A percentile compares a stretch with the other conserved stretches of the same genome.
Conservation (phyloP, 1,284 basidiomycete genomes). For the Naganishia cerealis region DNA sequence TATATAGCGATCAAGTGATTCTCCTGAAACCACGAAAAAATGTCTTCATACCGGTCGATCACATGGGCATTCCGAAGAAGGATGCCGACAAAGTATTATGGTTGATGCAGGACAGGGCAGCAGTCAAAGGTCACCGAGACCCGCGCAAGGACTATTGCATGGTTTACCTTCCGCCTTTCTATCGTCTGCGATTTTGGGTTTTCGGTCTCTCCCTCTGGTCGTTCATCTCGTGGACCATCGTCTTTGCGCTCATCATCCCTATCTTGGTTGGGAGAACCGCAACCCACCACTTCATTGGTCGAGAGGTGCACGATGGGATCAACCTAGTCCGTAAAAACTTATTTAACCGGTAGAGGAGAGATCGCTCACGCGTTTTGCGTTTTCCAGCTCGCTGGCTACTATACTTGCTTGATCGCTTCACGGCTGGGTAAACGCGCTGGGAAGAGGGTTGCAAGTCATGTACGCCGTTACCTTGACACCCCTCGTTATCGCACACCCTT, state of each 20-base stretch:
- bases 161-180: conserved; percentile 35
- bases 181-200: conserved; percentile 32
- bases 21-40: conserved; percentile 33
- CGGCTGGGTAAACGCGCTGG: conserved; percentile 21
- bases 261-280: conserved; percentile 29
- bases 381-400: conserved; percentile 17
- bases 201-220: conserved; percentile 33
- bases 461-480: conserved; percentile 18
- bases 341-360: not conserved
- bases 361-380: not conserved
- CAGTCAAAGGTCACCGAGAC: conserved; percentile 22
- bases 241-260: conserved; percentile 22
- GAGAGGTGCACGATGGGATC: conserved; percentile 32
- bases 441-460: conserved; percentile 19
- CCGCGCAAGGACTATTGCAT: conserved; percentile 31
- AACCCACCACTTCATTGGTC: conserved; percentile 17
- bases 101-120: conserved; percentile 30
- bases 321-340: conserved; percentile 30
- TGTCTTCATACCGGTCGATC: conserved; percentile 34
- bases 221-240: conserved; percentile 28
- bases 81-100: conserved; percentile 28
- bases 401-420: conserved; percentile 13
- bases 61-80: conserved; percentile 25
- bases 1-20: conserved; percentile 32
- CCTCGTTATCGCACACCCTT: conserved; percentile 27